Percentiles rank a stretch among this genome's conserved stretches.
Conservation (phyloP, 2,329 filamentous ascomycete species). For the Fusarium sp. region DNA sequence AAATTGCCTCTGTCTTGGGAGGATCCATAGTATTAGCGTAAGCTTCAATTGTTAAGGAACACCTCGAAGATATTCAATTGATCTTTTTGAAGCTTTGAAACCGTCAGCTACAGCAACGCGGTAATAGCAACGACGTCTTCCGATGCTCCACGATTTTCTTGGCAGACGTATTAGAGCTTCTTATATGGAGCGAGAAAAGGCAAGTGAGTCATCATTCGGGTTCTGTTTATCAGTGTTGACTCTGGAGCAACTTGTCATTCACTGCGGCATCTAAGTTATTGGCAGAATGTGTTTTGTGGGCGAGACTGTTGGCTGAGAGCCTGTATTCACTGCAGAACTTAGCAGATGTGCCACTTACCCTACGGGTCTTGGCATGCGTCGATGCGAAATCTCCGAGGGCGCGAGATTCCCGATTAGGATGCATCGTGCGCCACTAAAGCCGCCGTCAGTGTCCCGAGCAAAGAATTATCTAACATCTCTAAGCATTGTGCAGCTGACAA, state of each 20-base stretch:
- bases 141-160: rapidly evolving
- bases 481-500: background rate
- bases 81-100: background rate
- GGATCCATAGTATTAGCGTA: background rate
- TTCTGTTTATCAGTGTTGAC: background rate
- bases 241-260: too few species aligned
- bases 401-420: background rate
- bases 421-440: background rate
- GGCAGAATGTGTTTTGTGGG: background rate
- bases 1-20: background rate
- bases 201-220: background rate
- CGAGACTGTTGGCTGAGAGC: background rate
- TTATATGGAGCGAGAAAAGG: background rate
- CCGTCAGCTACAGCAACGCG: rapidly evolving
- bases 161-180: background rate
- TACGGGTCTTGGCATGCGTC: background rate
- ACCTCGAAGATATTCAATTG: background rate
- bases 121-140: rapidly evolving
- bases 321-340: background rate
- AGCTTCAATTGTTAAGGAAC: too few species aligned
- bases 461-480: too few species aligned
- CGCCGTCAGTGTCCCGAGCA: too few species aligned
- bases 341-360: background rate
- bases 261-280: background rate
- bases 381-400: background rate